Evolutionary conservation across 345 rosid genomes (phyloP).

Genomic region (Eucalyptus victrix): DNA sequence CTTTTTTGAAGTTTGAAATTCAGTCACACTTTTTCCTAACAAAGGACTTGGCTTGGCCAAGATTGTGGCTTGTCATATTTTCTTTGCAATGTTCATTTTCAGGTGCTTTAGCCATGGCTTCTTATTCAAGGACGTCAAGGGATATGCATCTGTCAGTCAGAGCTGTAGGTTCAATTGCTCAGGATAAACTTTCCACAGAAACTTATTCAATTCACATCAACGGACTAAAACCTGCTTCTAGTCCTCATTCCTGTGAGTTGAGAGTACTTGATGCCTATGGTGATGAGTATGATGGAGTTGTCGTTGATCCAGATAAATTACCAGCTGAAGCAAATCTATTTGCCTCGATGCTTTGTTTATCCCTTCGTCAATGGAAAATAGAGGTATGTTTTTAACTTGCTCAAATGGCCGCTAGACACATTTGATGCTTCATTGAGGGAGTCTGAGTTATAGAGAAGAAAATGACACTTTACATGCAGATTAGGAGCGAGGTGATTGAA

Average conservation of each 20-base stretch:
- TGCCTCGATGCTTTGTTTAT: slow-evolving; percentile 35
- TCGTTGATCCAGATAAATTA: slow-evolving; percentile 53
- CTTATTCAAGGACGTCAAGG: slow-evolving; percentile 19
- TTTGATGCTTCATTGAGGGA: neutral
- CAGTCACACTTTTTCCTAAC: neutral
- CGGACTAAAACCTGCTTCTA: slow-evolving; percentile 16
- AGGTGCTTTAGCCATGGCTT: slow-evolving; percentile 20
- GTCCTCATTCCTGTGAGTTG: slow-evolving; percentile 13
- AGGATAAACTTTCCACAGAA: slow-evolving; percentile 13
- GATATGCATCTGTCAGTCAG: slow-evolving; percentile 15
- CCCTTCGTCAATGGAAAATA: slow-evolving; percentile 57
- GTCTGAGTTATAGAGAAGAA: neutral
- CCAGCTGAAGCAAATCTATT: slow-evolving; percentile 40
- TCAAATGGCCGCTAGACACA: neutral
- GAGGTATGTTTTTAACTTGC: slow-evolving; percentile 17
- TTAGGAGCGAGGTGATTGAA: neutral
- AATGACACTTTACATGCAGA: neutral
- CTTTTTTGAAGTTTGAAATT: neutral
- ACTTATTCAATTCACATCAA: slow-evolving; percentile 16
- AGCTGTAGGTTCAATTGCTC: slow-evolving; percentile 3
- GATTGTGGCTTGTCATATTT: neutral
- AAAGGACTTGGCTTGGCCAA: neutral
- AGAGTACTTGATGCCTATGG: slow-evolving; percentile 44
- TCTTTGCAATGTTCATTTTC: neutral
- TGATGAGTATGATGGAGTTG: slow-evolving; percentile 77